Evolutionary conservation across 257 asterid species (phyloP).

Genomic region (Plantago ovata): DNA sequence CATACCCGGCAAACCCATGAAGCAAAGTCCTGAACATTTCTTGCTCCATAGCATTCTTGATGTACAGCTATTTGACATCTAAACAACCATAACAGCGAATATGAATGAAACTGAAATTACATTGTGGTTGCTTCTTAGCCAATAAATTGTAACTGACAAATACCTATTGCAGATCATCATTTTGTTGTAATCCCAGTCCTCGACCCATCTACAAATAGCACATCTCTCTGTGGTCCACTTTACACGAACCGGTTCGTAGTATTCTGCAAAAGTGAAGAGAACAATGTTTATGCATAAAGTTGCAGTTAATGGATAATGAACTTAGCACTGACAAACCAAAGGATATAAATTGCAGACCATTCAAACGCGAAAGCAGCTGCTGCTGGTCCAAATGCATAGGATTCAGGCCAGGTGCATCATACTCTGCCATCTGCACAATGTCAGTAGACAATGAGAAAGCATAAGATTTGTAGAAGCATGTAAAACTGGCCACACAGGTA

Average conservation of each 20-base stretch:
- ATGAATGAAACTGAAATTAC: not conserved
- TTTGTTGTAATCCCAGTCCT: slow-evolving; percentile 96
- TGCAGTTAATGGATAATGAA: slow-evolving; percentile 14
- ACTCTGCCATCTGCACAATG: slow-evolving; percentile 61
- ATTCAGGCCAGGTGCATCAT: slow-evolving; percentile 35
- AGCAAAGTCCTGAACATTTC: slow-evolving; percentile 58
- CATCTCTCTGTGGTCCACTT: slow-evolving; percentile 97
- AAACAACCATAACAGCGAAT: slow-evolving; percentile 20
- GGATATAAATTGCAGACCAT: slow-evolving; percentile 42
- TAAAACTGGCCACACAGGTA: not conserved
- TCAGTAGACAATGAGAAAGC: slow-evolving; percentile 18
- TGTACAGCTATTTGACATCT: slow-evolving; percentile 98
- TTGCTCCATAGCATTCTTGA: slow-evolving; percentile 94
- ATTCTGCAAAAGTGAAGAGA: slow-evolving; percentile 48
- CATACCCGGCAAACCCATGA: slow-evolving; percentile 98
- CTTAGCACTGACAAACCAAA: slow-evolving; percentile 11
- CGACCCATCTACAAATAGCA: slow-evolving; percentile 99
- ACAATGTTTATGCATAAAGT: slow-evolving; percentile 1
- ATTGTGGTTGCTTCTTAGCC: not conserved
- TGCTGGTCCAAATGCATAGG: slow-evolving; percentile 54
- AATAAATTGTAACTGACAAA: slow-evolving; percentile 20
- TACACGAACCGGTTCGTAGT: slow-evolving; percentile 61
- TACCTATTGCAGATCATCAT: slow-evolving; percentile 96
- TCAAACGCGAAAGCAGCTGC: slow-evolving; percentile 58
- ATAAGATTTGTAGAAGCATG: not conserved